Base-by-base conservation (phyloP, 1,284 basidiomycete genomes). In the Microbotryomycetes sp. region DNA sequence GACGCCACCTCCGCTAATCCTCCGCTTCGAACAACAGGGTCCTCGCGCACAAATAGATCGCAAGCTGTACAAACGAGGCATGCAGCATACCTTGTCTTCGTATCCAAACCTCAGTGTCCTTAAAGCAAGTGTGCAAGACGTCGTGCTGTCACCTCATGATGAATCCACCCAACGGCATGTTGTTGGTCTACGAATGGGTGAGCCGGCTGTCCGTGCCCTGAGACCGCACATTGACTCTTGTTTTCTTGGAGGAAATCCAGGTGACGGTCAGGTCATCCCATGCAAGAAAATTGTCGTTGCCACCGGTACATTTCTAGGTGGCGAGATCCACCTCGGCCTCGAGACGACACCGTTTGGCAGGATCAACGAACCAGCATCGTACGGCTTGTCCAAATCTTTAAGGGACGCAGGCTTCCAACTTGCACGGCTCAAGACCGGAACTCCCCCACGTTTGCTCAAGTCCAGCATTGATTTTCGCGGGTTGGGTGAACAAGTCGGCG, bases 291-390 rank as follows among this genome's bases (percentile, higher is more conserved):
- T 92, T 5, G 86, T 93, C 29, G 82, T 93, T 23, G 91, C 89
- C 67, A 93, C 91, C 0, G 91, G 91, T 14, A 94, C 91, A 0
- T 94, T 94, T 73, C 80, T 94, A 16, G 86, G 86, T 2, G 91
- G 88, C 16, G 86, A 91, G 75, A 90, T 92, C 55, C 89, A 93
- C 71, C 86, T 93, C 46, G 90, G 89, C 32, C 80, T 86, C 75
- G 84, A 85, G 63, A 81, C 83, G 6, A 86, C 87, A 58, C 87
- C 89, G 6, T 89, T 90, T 3, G 91, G 91, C n/a, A 80, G 90
- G 42, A 81, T 91, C 67, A 70, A 71, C 65, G 75, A 76, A 28
- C 75, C 76, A 1, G 73, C 74, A 25, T 71, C 73, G 7, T 75
- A 82, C 30, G 87, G 86, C 0, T 80, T 93, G 5, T 92, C 89